A percentile compares a stretch with the other conserved stretches of the same genome.
Conservation (phyloP, 2,329 filamentous ascomycete genomes). For the Grosmannia serpens region DNA sequence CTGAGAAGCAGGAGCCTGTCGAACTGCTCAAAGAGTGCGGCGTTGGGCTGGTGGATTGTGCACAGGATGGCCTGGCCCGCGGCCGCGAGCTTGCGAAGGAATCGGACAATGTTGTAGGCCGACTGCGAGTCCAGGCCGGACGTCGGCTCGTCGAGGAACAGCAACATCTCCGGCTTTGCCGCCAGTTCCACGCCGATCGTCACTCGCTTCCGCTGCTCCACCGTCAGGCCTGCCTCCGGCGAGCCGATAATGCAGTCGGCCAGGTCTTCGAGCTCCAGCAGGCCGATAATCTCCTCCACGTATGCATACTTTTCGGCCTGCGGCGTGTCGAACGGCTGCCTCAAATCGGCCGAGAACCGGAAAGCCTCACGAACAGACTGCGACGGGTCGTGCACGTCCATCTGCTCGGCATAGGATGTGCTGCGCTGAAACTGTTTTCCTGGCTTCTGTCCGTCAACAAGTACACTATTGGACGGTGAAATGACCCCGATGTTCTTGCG, state of each 20-base stretch:
- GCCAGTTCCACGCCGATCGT: conserved; percentile 52
- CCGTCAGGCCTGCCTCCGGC: conserved; percentile 39
- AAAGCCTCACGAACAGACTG: conserved; percentile 54
- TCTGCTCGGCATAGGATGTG: conserved; percentile 51
- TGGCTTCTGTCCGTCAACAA: conserved; percentile 44
- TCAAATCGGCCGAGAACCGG: conserved; percentile 49
- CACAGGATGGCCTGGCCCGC: conserved; percentile 56
- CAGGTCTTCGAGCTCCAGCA: conserved; percentile 36
- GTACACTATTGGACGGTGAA: conserved; percentile 32
- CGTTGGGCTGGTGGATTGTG: conserved; percentile 61
- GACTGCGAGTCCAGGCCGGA: conserved; percentile 58
- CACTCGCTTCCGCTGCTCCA: conserved; percentile 42
- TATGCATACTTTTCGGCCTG: conserved; percentile 62
- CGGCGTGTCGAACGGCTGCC: conserved; percentile 49
- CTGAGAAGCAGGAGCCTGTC: conserved; percentile 54
- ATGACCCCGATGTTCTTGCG: conserved; percentile 53
- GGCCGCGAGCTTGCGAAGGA: conserved; percentile 55
- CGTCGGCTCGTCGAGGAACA: conserved; percentile 53
- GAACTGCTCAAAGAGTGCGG: conserved; percentile 54
- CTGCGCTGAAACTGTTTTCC: conserved; percentile 48
- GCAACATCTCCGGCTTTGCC: conserved; percentile 45
- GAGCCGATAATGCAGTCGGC: conserved; percentile 35
- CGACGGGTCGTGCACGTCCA: conserved; percentile 49
- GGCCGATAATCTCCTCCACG: conserved; percentile 66
- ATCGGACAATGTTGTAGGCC: conserved; percentile 53